Conservation (phyloP, 169 alveolate genomes). For the Amoebophrya sp. region DNA sequence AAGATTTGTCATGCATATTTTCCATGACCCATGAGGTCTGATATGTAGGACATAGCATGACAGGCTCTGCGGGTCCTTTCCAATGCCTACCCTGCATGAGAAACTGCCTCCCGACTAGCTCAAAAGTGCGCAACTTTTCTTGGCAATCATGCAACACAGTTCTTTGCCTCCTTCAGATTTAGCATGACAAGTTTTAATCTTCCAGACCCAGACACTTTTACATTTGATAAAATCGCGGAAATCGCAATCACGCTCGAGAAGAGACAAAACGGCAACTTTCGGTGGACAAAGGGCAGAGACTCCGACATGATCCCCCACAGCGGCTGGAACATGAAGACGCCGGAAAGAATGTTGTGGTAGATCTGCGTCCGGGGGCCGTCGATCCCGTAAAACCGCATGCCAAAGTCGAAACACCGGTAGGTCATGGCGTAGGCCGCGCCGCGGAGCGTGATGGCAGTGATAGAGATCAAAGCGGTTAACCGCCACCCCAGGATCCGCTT, state of each 20-base stretch:
- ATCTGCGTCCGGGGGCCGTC: not conserved
- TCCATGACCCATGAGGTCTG: too few species aligned
- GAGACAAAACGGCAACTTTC: not conserved
- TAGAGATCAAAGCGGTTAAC: not conserved
- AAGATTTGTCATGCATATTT: too few species aligned
- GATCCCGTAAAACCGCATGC: not conserved
- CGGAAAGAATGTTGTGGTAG: not conserved
- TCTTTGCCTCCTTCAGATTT: too few species aligned
- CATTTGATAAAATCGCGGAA: too few species aligned
- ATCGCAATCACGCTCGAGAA: not conserved
- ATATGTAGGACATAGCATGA: too few species aligned
- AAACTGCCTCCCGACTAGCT: too few species aligned
- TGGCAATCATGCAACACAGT: too few species aligned
- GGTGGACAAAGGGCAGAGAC: not conserved
- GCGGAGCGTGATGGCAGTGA: not conserved
- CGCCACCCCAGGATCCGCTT: not conserved
- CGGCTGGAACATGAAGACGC: not conserved
- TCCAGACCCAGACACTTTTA: too few species aligned
- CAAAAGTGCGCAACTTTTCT: too few species aligned
- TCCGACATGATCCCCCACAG: not conserved
- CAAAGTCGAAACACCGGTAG: not conserved
- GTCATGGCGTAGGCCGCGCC: not conserved
- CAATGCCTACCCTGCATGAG: too few species aligned
- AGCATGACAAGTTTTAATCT: too few species aligned
- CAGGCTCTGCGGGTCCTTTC: too few species aligned